Percentiles rank a stretch among this genome's conserved stretches.
Evolutionary conservation across 176 grass and related monocot genomes (phyloP).

Genomic region (Tillandsia fasciculata): DNA sequence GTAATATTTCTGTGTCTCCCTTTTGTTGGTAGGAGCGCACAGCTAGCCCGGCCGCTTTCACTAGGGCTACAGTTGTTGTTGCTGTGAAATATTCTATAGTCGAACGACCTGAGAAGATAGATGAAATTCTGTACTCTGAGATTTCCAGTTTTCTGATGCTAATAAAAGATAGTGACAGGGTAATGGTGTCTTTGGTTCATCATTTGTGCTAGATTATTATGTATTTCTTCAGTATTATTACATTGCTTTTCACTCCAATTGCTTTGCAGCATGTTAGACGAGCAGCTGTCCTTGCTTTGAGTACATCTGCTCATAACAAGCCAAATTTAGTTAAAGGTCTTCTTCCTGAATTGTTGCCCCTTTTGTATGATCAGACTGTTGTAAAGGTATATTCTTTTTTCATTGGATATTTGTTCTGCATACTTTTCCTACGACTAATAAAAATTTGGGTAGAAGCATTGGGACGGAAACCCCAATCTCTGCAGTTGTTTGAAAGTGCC

Average conservation of each 20-base stretch:
- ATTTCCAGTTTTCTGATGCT: conserved; percentile 80
- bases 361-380: conserved; percentile 86
- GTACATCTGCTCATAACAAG: conserved; percentile 90
- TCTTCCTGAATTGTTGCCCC: conserved; percentile 75
- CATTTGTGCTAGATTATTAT: background rate
- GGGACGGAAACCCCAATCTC: too few species aligned
- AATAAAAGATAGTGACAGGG: conserved; percentile 78
- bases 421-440: too few species aligned
- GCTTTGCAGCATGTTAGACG: conserved; percentile 70
- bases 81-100: conserved; percentile 92
- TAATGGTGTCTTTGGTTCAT: conserved; percentile 12
- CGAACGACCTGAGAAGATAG: conserved; percentile 82
- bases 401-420: background rate
- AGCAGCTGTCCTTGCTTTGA: conserved; percentile 75
- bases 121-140: conserved; percentile 66
- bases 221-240: background rate
- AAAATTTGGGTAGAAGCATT: too few species aligned
- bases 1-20: conserved; percentile 2
- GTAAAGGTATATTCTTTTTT: conserved; percentile 54
- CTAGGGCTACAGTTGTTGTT: conserved; percentile 83
- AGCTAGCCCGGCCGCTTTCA: conserved; percentile 56
- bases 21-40: conserved; percentile 45
- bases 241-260: background rate
- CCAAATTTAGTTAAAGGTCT: conserved; percentile 83
- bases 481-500: too few species aligned